A percentile compares a stretch with the other conserved stretches of the same genome.
phyloP scores from a whole-genome alignment of 495 filamentous ascomycete genomes.

The Astrothelium subdiscretum region DNA sequence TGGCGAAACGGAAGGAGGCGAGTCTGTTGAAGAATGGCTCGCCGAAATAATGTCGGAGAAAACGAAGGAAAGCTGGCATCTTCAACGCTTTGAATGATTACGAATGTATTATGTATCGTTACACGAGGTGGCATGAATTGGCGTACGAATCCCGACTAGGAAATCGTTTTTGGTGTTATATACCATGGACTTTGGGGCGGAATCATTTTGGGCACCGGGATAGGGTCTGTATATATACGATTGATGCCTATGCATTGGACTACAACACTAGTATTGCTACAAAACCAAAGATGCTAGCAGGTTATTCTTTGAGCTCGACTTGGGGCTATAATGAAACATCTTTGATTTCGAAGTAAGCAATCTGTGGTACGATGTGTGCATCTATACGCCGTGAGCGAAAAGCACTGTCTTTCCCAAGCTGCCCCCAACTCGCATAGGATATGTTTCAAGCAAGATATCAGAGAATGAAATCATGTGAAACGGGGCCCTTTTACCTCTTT shows the following conservation, averaged over 20 bases:
- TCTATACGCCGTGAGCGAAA: too few species aligned
- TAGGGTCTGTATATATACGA: neutral
- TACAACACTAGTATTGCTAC: neutral
- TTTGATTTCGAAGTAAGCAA: too few species aligned
- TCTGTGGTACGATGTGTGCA: too few species aligned
- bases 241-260: neutral
- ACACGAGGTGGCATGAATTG: neutral
- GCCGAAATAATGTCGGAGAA: neutral
- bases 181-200: neutral
- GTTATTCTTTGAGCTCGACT: too few species aligned
- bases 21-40: neutral
- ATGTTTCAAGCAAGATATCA: too few species aligned
- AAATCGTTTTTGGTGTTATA: neutral
- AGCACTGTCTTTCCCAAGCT: too few species aligned
- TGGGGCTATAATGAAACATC: too few species aligned
- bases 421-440: too few species aligned
- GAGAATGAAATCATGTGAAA: too few species aligned
- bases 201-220: neutral
- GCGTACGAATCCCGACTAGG: neutral
- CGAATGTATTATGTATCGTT: too few species aligned
- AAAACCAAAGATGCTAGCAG: neutral
- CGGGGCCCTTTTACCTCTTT: too few species aligned
- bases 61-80: neutral
- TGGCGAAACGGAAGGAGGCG: conserved; percentile 52
- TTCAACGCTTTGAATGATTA: too few species aligned